Percentiles rank a stretch among this genome's conserved stretches.
Evolutionary conservation across 352 stramenopile species (phyloP).

Genomic region (Phytophthora hibernalis): DNA sequence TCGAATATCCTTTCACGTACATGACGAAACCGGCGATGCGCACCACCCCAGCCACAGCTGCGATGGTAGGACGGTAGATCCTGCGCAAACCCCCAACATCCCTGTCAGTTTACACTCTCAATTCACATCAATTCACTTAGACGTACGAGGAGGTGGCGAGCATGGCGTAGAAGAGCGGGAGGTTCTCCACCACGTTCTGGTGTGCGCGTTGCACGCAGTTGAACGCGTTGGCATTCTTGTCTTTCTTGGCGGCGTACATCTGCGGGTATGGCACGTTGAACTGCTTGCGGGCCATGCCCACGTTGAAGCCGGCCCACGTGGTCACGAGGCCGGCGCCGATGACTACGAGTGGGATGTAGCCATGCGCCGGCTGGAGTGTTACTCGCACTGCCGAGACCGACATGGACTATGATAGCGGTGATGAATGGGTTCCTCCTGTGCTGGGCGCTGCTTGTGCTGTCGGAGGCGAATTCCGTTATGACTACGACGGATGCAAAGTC

Average conservation of each 20-base stretch:
- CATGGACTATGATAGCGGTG: constrained; percentile 24
- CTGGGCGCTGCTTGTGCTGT: constrained; percentile 26
- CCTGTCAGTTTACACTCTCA: background rate
- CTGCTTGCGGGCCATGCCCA: constrained; percentile 66
- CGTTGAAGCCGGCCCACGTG: constrained; percentile 64
- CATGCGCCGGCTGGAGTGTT: constrained; percentile 66
- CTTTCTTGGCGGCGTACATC: constrained; percentile 73
- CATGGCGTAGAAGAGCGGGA: constrained; percentile 47
- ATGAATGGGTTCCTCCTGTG: background rate
- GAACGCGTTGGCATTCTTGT: constrained; percentile 74
- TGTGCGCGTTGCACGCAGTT: constrained; percentile 87
- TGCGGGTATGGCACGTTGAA: constrained; percentile 70
- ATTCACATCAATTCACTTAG: background rate
- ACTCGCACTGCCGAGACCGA: constrained; percentile 54
- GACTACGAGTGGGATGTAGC: constrained; percentile 64
- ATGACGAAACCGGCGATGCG: constrained; percentile 53
- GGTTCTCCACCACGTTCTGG: constrained; percentile 84
- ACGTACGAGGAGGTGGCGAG: constrained; percentile 54
- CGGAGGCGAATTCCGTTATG: constrained; percentile 38
- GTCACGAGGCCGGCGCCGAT: constrained; percentile 64
- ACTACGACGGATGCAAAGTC: constrained; percentile 5
- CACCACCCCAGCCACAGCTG: constrained; percentile 41
- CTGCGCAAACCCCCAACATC: constrained; percentile 26
- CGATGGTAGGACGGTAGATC: constrained; percentile 50
- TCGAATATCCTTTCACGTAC: constrained; percentile 51